Evolutionary conservation across 305 asterid genomes (phyloP), one percentile per base, ranked within the genome.

Genomic region (Andrographis paniculata): DNA sequence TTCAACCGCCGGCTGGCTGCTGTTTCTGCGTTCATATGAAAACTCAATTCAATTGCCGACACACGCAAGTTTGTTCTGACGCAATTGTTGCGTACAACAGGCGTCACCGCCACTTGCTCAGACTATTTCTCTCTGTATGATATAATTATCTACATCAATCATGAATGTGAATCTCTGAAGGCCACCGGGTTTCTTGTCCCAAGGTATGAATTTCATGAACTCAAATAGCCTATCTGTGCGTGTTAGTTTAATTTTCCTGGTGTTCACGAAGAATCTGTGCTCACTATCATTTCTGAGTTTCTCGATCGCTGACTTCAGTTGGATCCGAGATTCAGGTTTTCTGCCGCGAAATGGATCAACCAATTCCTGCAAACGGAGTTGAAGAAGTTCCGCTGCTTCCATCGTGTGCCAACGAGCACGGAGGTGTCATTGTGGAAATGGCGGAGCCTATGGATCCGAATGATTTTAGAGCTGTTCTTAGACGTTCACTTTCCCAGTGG

Each of bases 381-480:
- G 21, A 59, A 18, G 59, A 53, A 41, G 64, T 41, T 7, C 46
- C 9, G 2, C 36, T 71, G 67, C 95, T 84, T 54, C 70, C 77
- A 28, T 71, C 76, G 11, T 28, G 42, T 20, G 66, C 67, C 17
- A 93, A 85, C 54, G 85, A 77, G 20, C 79, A 78, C 61, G 95
- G 68, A 37, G 94, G 94, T 22, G 61, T 78, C 20, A 71, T 76
- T 14, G 85, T 81, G 37, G 85, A 76, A 55, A 17, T 85, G 71
- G 30, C 72, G 70, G 80, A 60, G 55, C 53, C 72, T 9, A 69
- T 81, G 66, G 79, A 76, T 37, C 70, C 80, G 22, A 42, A 47
- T 39, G 53, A 59, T 42, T 85, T 85, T 51, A 44, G 59, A 43
- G 17, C 68, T 40, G 24, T 56, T 59, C 94, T 85, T 30, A 67